These are phyloP conservation scores for Lactarius hatsudake DNA, from an alignment of 768 basidiomycete species.

Conservation along the genomic window DNA sequence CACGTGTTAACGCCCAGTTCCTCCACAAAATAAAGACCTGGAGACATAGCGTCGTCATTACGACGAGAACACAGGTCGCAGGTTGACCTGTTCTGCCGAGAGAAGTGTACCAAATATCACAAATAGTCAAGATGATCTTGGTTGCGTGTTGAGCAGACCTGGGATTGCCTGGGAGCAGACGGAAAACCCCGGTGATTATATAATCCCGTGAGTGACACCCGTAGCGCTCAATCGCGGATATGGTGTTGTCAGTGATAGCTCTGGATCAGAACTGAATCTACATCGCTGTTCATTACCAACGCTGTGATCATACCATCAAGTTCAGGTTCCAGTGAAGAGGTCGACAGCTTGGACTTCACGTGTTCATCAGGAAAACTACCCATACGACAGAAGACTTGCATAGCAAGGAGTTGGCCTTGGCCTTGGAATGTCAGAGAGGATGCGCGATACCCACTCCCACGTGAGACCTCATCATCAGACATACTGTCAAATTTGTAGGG, in stretches of 20 bases:
- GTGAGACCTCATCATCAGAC: constrained; percentile 9
- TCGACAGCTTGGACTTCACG: constrained; percentile 4
- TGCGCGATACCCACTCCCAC: background rate
- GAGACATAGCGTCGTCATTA: background rate
- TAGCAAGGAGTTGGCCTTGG: constrained; percentile 20
- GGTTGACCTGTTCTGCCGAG: no score
- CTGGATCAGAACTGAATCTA: constrained; percentile 21
- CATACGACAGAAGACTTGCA: background rate
- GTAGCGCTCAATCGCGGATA: constrained; percentile 9
- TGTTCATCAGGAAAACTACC: background rate
- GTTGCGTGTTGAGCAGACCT: no score
- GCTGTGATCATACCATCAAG: constrained; percentile 20
- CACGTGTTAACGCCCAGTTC: background rate
- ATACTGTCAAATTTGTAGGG: constrained; percentile 9
- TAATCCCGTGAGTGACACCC: no score
- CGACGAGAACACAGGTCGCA: background rate
- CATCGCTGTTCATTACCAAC: constrained; percentile 20
- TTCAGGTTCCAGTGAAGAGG: constrained; percentile 23
- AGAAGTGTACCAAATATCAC: background rate
- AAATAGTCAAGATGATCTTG: no score
- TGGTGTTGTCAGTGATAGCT: constrained; percentile 8
- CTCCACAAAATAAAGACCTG: background rate
- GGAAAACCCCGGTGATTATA: no score
- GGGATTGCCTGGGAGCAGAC: no score
- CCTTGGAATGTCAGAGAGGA: background rate